A percentile compares a stretch with the other conserved stretches of the same genome.
Conservation (phyloP, 257 asterid species). For the Solanum virginianum region DNA sequence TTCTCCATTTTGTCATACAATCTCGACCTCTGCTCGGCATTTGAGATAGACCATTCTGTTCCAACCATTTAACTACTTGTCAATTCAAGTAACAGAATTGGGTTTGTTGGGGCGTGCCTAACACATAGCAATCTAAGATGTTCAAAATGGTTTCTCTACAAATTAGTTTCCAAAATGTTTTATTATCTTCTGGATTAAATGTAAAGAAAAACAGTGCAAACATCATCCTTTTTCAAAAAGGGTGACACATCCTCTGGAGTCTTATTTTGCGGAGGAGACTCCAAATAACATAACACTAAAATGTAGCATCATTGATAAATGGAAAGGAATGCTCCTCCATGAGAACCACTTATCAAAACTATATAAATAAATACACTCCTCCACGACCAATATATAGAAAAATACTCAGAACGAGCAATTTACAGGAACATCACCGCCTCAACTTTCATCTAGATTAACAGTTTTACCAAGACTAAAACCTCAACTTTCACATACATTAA, state of each 20-base stretch:
- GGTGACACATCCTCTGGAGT: not conserved
- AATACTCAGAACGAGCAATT: not conserved
- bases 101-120: not conserved
- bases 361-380: not conserved
- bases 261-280: not conserved
- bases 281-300: not conserved
- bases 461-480: not conserved
- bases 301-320: not conserved
- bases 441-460: not conserved
- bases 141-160: not conserved
- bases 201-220: not conserved
- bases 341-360: not conserved
- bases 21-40: constrained; percentile 52
- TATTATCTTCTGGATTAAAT: not conserved
- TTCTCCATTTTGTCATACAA: constrained; percentile 63
- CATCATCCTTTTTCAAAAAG: not conserved
- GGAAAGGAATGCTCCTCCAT: not conserved
- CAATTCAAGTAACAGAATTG: not conserved
- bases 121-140: not conserved
- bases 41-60: constrained; percentile 29
- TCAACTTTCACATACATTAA: not conserved
- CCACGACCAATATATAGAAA: not conserved
- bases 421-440: not conserved
- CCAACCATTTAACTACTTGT: constrained; percentile 5
- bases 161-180: not conserved